A percentile compares a stretch with the other conserved stretches of the same genome.
These are phyloP conservation scores for Lanmaoa pseudosensibilis DNA, from an alignment of 768 basidiomycete genomes.

Conservation along the genomic window DNA sequence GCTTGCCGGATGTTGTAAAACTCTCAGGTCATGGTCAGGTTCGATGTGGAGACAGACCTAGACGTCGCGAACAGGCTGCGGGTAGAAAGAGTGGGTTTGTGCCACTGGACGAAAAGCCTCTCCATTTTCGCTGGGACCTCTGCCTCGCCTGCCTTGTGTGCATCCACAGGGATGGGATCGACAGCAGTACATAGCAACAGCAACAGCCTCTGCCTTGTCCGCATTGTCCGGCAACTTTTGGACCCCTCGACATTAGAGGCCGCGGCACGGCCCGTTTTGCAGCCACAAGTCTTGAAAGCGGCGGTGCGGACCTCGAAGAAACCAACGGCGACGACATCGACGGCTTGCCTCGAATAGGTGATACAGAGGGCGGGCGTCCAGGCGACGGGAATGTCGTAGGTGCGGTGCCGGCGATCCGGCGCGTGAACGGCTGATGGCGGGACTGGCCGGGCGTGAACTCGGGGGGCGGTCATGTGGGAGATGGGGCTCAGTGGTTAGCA, in stretches of 20 bases:
- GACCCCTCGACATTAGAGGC: slow-evolving; percentile 11
- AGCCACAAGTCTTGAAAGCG: slow-evolving; percentile 65
- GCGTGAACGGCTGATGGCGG: slow-evolving; percentile 25
- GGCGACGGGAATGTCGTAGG: slow-evolving; percentile 13
- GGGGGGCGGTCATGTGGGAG: slow-evolving; percentile 29
- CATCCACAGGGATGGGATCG: background rate
- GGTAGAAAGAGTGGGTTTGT: too few species aligned
- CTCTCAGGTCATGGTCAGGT: too few species aligned
- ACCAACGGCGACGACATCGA: slow-evolving; percentile 29
- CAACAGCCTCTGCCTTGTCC: slow-evolving; percentile 4
- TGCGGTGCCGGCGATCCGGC: slow-evolving; percentile 25
- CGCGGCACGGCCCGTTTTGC: slow-evolving; percentile 42
- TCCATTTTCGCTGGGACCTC: slow-evolving; percentile 1
- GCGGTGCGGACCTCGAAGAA: slow-evolving; percentile 47
- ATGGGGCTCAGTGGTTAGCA: too few species aligned
- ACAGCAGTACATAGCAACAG: background rate
- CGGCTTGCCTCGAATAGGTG: slow-evolving; percentile 18
- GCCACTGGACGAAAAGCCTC: too few species aligned
- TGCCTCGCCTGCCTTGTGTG: background rate
- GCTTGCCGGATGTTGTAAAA: too few species aligned
- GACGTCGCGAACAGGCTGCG: too few species aligned
- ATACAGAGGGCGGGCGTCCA: slow-evolving; percentile 2
- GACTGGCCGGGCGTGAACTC: slow-evolving; percentile 32
- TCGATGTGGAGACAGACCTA: too few species aligned
- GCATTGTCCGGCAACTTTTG: background rate